phyloP scores from a whole-genome alignment of 441 rosid genomes.

The Eutrema salsugineum region DNA sequence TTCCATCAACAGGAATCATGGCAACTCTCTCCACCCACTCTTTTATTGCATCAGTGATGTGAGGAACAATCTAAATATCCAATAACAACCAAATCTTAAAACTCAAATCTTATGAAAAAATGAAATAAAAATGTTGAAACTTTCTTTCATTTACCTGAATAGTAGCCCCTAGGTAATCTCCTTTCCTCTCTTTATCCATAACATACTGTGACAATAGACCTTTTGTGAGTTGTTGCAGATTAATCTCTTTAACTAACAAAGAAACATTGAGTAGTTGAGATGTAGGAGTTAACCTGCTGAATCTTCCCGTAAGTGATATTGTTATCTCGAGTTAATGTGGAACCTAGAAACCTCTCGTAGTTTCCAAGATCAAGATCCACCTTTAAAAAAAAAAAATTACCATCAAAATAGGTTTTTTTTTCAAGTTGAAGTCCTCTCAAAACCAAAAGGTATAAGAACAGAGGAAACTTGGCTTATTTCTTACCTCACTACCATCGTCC shows the following conservation, averaged over 20 bases:
- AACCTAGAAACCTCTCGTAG: slow-evolving; percentile 85
- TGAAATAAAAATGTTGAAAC: not conserved
- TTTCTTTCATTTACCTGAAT: slow-evolving; percentile 59
- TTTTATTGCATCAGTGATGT: slow-evolving; percentile 89
- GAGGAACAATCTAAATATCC: slow-evolving; percentile 77
- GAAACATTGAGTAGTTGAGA: slow-evolving; percentile 7
- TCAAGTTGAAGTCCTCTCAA: not conserved
- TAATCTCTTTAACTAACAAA: not conserved
- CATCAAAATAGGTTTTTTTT: not conserved
- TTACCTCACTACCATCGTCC: slow-evolving; percentile 98
- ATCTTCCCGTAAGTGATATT: slow-evolving; percentile 93
- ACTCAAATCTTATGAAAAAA: not conserved
- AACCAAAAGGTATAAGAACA: not conserved
- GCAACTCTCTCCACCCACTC: slow-evolving; percentile 93
- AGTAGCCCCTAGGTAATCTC: slow-evolving; percentile 90
- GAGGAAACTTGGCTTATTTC: not conserved
- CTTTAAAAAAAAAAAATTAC: slow-evolving; percentile 46
- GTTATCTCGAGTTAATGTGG: slow-evolving; percentile 73
- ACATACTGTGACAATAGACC: slow-evolving; percentile 46
- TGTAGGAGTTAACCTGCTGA: slow-evolving; percentile 51
- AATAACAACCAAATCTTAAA: not conserved
- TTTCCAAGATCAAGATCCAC: slow-evolving; percentile 99
- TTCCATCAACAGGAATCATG: slow-evolving; percentile 75
- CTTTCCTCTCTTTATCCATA: slow-evolving; percentile 86
- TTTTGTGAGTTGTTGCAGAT: not conserved